Evolutionary conservation across 495 filamentous ascomycete species (phyloP), one percentile per base, ranked within the genome.

Genomic region (Podospora conica): DNA sequence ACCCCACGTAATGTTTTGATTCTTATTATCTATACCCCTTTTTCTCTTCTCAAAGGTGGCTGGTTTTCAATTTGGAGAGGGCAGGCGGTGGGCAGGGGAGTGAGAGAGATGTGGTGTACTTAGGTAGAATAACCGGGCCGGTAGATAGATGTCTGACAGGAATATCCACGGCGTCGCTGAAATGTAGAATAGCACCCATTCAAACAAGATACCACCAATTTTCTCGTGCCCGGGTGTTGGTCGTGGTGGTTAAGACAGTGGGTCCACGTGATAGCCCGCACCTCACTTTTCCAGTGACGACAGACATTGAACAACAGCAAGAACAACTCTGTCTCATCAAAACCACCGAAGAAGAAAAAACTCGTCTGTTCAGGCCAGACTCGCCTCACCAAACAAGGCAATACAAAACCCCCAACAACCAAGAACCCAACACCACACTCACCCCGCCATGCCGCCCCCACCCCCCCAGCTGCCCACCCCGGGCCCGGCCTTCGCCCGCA

Each of bases 401-500:
- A 21, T 9, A 58, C 28, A 12, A 29, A 24, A 25, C 29, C 3
- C 57, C 12, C 57, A 28, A 29, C 15, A 27, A 27, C 25, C 25
- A 6, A 27, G 25, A 2, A 27, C 15, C 31, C 31, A 18, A 5
- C 31, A 6, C 12, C 11, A 15, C 1, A 5, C 5, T 18, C 15
- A 7, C 33, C 33, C 18, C 33, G 11, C 33, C 8, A 48, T 48
- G 40, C 40, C 40, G 12, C 10, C 29, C 9, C 33, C 33, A 9
- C 21, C 58, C 27, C 63, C 75, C 3, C 74, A n/a, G n/a, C n/a
- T n/a, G n/a, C n/a, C 78, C 4, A 9, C 68, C 10, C 73, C 74
- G 9, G 65, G 68, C 9, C 53, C 65, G 8, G 53, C 55, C n/a
- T 94, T 93, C 72, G 54, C 76, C 23, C 67, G 73, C 53, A 86